A percentile compares a stretch with the other conserved stretches of the same genome.
Conservation (phyloP, 192 early-diverging fungal species). For the Haplosporangium gracile region DNA sequence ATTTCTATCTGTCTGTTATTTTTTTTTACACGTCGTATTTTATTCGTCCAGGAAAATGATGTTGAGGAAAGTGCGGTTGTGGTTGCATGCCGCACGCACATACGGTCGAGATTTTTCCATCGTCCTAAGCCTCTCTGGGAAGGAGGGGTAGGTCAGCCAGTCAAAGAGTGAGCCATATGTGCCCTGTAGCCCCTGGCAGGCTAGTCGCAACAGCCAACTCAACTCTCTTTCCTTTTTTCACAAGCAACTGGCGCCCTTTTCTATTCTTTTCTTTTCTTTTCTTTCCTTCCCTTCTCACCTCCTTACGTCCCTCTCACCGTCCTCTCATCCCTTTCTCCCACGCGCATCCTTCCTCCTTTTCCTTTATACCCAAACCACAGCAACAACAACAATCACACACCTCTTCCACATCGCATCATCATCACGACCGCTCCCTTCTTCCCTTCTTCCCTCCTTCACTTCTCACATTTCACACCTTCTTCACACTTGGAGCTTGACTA, state of each 20-base stretch:
- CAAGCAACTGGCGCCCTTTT: background rate
- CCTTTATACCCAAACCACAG: background rate
- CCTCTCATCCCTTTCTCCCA: background rate
- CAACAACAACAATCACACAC: background rate
- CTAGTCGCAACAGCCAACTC: background rate
- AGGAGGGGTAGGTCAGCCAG: background rate
- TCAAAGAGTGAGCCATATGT: background rate
- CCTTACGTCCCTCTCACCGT: background rate
- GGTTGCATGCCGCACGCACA: background rate
- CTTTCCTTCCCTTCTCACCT: background rate
- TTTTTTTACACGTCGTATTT: background rate
- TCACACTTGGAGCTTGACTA: background rate
- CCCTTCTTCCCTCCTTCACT: too few relatives aligned
- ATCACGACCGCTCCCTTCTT: background rate
- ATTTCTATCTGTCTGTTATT: background rate
- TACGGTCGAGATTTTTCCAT: background rate
- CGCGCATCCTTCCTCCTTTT: background rate
- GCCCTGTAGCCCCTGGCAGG: background rate
- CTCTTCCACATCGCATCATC: background rate
- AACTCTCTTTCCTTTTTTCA: background rate
- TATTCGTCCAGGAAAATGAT: background rate
- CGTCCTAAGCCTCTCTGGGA: constrained; percentile 3
- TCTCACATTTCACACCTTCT: background rate
- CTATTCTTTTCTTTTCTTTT: background rate
- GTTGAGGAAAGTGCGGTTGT: background rate